Evolutionary conservation across 441 rosid species (phyloP).

Genomic region (Cnidoscolus chayamansa): DNA sequence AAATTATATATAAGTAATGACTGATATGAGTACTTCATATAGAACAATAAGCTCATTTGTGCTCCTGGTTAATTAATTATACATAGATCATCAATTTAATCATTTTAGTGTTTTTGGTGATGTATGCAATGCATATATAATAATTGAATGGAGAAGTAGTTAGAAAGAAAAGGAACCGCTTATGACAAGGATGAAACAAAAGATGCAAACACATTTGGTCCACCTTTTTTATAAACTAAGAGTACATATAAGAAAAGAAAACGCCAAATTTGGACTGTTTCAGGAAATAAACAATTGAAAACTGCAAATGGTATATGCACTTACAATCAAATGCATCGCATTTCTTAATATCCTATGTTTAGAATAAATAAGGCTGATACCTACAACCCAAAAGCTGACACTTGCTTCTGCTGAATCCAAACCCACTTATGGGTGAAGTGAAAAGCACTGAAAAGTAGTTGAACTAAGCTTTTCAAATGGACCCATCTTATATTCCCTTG

Average conservation of each 20-base stretch:
- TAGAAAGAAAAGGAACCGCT: not conserved
- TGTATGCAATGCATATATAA: not conserved
- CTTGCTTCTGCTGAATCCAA: not conserved
- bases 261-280: not conserved
- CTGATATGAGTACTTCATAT: not conserved
- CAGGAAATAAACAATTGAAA: no score
- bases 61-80: no score
- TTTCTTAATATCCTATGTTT: not conserved
- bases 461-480: not conserved
- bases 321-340: no score
- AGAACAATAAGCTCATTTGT: not conserved
- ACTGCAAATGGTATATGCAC: no score
- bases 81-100: not conserved
- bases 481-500: not conserved
- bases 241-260: not conserved
- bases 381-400: not conserved
- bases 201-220: not conserved
- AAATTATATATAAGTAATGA: no score
- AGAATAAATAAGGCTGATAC: not conserved
- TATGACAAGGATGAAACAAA: no score
- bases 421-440: not conserved
- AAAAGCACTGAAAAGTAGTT: conserved; percentile 6
- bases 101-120: not conserved
- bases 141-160: not conserved
- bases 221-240: not conserved